phyloP scores from a whole-genome alignment of 2,329 filamentous ascomycete species.

The Berkeleyomyces basicola region DNA sequence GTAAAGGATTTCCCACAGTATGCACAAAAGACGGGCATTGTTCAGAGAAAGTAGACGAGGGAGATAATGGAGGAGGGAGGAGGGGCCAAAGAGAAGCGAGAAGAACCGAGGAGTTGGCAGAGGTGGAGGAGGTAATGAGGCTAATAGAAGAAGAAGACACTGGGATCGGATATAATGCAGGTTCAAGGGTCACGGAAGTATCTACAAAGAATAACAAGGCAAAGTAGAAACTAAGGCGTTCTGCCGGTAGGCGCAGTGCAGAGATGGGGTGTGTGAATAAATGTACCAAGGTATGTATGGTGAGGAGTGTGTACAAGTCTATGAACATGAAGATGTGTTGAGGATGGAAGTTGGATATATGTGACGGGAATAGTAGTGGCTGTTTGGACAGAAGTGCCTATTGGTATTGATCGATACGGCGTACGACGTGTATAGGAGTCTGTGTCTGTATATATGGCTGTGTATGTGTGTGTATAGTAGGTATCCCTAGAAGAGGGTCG shows the following conservation, averaged over 20 bases:
- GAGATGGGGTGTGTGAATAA: not conserved
- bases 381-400: not conserved
- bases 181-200: not conserved
- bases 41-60: not conserved
- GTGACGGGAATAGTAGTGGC: not conserved
- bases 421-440: not conserved
- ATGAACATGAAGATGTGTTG: no score
- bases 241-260: not conserved
- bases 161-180: not conserved
- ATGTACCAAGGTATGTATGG: not conserved
- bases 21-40: slow-evolving; percentile 29
- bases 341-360: no score
- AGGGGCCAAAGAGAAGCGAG: not conserved
- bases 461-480: not conserved
- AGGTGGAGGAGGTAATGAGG: not conserved
- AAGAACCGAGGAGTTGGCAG: not conserved
- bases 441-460: not conserved
- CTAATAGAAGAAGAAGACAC: not conserved
- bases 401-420: no score
- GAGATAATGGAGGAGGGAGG: not conserved
- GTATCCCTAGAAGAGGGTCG: not conserved
- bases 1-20: slow-evolving; percentile 40
- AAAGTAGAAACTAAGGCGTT: not conserved
- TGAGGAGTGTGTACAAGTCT: no score
- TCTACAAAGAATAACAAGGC: not conserved